These are phyloP conservation scores for Gaeumannomyces sp. DNA, from an alignment of 2,329 filamentous ascomycete species.

Conservation along the genomic window DNA sequence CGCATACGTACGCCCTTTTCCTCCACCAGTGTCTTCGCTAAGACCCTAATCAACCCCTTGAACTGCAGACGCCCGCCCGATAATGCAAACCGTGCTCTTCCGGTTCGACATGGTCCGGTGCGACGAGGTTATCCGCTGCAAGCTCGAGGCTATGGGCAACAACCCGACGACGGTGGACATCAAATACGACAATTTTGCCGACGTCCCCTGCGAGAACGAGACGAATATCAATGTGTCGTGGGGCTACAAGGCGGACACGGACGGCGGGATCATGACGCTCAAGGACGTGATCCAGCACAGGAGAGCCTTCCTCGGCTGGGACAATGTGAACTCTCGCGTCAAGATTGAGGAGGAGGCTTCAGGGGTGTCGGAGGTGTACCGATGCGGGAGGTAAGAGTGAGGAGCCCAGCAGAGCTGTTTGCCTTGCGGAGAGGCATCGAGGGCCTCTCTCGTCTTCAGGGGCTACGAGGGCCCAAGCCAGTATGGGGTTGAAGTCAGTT, in stretches of 20 bases:
- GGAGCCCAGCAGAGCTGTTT: background rate
- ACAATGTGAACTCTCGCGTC: constrained; percentile 14
- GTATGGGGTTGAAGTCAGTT: background rate
- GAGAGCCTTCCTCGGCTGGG: constrained; percentile 19
- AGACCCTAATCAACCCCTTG: background rate
- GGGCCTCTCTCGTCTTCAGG: too few relatives aligned
- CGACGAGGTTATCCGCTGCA: constrained; percentile 15
- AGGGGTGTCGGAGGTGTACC: background rate
- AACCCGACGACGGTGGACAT: constrained; percentile 12
- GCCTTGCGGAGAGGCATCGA: too few relatives aligned
- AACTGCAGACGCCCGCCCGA: background rate
- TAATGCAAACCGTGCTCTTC: background rate
- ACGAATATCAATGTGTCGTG: constrained; percentile 25
- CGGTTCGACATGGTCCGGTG: constrained; percentile 3
- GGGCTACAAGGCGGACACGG: constrained; percentile 24
- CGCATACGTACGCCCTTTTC: background rate
- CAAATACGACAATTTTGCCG: constrained; percentile 20
- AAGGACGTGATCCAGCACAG: constrained; percentile 16
- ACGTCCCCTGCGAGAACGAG: constrained; percentile 17
- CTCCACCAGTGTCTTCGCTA: background rate
- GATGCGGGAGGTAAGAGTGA: background rate
- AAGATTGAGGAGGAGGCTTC: constrained; percentile 3
- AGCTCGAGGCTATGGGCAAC: constrained; percentile 12
- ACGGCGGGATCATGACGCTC: constrained; percentile 25
- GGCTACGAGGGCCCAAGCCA: background rate